phyloP scores from a whole-genome alignment of 768 basidiomycete genomes.

The Phanerodontia chrysosporium region DNA sequence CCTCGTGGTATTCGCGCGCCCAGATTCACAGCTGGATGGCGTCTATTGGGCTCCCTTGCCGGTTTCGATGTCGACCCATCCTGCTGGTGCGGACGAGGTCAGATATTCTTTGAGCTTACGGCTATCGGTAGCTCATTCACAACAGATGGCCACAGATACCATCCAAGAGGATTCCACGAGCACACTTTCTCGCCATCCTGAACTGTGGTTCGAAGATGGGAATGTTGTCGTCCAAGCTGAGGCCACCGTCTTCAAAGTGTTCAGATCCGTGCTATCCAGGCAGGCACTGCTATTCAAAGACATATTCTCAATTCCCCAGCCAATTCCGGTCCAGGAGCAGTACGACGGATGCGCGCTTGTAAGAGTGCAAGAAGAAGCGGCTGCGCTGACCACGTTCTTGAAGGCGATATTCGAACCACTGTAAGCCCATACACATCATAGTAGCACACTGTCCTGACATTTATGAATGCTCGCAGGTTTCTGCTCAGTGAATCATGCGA shows the following conservation, averaged over 20 bases:
- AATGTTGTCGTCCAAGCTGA: neutral
- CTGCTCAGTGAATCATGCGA: neutral
- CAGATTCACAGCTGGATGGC: no score
- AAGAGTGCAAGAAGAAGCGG: neutral
- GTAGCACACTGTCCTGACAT: neutral
- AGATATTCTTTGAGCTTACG: neutral
- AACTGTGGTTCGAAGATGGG: slow-evolving; percentile 8
- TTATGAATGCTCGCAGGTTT: neutral
- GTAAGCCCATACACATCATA: neutral
- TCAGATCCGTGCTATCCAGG: neutral
- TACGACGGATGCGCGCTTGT: neutral
- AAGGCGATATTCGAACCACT: neutral
- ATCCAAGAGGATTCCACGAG: neutral
- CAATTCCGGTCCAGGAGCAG: slow-evolving; percentile 13
- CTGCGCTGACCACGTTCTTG: neutral
- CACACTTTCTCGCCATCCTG: neutral
- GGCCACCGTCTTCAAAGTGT: neutral
- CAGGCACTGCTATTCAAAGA: slow-evolving; percentile 51
- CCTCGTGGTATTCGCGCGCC: no score
- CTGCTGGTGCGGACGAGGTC: neutral
- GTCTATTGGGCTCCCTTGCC: no score
- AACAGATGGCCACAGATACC: neutral
- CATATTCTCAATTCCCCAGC: slow-evolving; percentile 63
- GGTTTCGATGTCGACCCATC: no score
- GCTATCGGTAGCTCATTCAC: neutral